Percentiles rank a stretch among this genome's conserved stretches.
Conservation (phyloP, 768 basidiomycete genomes). For the Boletales sp. region DNA sequence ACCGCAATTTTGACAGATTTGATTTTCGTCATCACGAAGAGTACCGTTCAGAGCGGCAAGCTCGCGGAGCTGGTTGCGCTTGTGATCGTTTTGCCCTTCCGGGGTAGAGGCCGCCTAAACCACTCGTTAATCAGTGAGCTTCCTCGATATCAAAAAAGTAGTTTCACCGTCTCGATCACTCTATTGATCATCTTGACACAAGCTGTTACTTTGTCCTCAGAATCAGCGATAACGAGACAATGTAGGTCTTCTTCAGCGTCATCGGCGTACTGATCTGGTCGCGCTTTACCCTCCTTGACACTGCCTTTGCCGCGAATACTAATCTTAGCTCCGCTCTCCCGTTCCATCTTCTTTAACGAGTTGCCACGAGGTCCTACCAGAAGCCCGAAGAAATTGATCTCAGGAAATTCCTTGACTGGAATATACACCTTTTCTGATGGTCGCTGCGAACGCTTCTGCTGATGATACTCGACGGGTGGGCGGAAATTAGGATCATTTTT, state of each 20-base stretch:
- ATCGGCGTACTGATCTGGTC: slow-evolving; percentile 90
- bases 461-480: slow-evolving; percentile 94
- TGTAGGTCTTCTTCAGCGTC: slow-evolving; percentile 99
- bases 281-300: slow-evolving; percentile 97
- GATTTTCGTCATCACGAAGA: slow-evolving; percentile 98
- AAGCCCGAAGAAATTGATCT: slow-evolving; percentile 99
- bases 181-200: slow-evolving; percentile 96
- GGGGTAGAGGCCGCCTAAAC: slow-evolving; percentile 94
- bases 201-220: slow-evolving; percentile 83
- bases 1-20: slow-evolving; percentile 97
- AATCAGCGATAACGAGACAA: slow-evolving; percentile 91
- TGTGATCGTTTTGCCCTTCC: slow-evolving; percentile 99
- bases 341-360: slow-evolving; percentile 99
- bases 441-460: slow-evolving; percentile 88
- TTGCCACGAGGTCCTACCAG: slow-evolving; percentile 98
- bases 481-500: slow-evolving; percentile 98
- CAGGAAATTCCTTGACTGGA: slow-evolving; percentile 98
- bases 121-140: not conserved
- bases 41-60: slow-evolving; percentile 97
- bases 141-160: not conserved
- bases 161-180: slow-evolving; percentile 93
- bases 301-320: slow-evolving; percentile 97
- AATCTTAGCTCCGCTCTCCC: slow-evolving; percentile 97
- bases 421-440: slow-evolving; percentile 99
- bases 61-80: slow-evolving; percentile 97